These are phyloP conservation scores for Aspergillus hortae DNA, from an alignment of 2,329 filamentous ascomycete genomes.

Conservation along the genomic window DNA sequence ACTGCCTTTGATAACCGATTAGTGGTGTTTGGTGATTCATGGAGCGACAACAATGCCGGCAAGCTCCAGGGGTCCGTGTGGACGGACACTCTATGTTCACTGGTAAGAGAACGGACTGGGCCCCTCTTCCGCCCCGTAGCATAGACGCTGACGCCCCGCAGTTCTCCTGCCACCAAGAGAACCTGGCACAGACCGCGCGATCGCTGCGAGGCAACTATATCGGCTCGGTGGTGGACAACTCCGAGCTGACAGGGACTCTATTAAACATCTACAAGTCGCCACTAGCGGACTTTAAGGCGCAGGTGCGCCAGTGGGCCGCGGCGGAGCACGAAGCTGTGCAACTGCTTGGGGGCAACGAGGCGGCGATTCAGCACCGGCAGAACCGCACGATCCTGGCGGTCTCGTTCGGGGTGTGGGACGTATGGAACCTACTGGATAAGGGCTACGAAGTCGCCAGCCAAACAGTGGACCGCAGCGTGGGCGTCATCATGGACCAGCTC, in stretches of 20 bases:
- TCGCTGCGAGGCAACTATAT: conserved; percentile 23
- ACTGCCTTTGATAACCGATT: conserved; percentile 25
- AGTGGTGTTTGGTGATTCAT: conserved; percentile 40
- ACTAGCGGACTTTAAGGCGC: conserved; percentile 34
- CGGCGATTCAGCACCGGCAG: conserved; percentile 18
- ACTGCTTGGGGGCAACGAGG: conserved; percentile 19
- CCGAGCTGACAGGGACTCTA: conserved; percentile 23
- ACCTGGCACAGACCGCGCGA: conserved; percentile 28
- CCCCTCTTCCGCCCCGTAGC: background rate
- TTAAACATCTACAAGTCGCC: conserved; percentile 23
- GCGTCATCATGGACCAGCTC: conserved; percentile 31
- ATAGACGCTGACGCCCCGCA: conserved; percentile 8
- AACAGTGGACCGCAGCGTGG: conserved; percentile 29
- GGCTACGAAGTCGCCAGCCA: conserved; percentile 22
- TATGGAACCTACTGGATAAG: conserved; percentile 33
- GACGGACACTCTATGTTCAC: conserved; percentile 35
- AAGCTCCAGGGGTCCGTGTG: conserved; percentile 27
- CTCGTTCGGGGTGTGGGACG: conserved; percentile 39
- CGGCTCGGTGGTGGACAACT: conserved; percentile 33
- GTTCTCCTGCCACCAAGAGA: conserved; percentile 34
- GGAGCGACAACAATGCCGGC: conserved; percentile 33
- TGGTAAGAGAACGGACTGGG: conserved; percentile 19
- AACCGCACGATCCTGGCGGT: conserved; percentile 34
- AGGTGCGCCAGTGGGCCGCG: conserved; percentile 33
- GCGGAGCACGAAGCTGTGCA: conserved; percentile 26